phyloP scores from a whole-genome alignment of 2,329 filamentous ascomycete species.

The Fusarium newnesense region DNA sequence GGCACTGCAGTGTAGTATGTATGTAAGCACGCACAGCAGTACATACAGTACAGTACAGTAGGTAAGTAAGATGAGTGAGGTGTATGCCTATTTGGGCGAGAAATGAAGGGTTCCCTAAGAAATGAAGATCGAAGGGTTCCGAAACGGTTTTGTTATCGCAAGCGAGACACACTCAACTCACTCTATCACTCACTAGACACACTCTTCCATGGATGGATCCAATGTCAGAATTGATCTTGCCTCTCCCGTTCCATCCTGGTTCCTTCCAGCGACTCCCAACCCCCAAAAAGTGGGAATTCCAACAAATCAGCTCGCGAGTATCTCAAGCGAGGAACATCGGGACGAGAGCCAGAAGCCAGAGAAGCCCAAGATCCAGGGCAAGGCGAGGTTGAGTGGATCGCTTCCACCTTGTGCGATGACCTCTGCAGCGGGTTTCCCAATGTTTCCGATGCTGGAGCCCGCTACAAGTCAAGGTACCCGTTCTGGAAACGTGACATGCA shows the following conservation, averaged over 20 bases:
- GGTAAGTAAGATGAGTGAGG: not conserved
- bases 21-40: not conserved
- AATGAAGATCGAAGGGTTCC: constrained; percentile 26
- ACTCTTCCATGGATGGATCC: not conserved
- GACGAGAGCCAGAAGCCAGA: constrained; percentile 21
- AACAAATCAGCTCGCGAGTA: constrained; percentile 16
- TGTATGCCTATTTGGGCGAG: constrained; percentile 6
- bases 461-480: constrained; percentile 16
- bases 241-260: constrained; percentile 20
- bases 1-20: not conserved
- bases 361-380: constrained; percentile 18
- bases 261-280: constrained; percentile 23
- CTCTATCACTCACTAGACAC: not conserved
- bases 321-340: constrained; percentile 24
- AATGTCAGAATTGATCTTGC: constrained; percentile 28
- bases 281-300: constrained; percentile 31
- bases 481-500: constrained; percentile 8
- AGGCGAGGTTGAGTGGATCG: constrained; percentile 23
- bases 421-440: constrained; percentile 13
- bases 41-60: not conserved
- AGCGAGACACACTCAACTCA: constrained; percentile 19
- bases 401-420: constrained; percentile 12
- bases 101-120: constrained; percentile 19
- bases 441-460: constrained; percentile 11
- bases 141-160: constrained; percentile 37